Conservation (phyloP, 352 stramenopile species). For the Globisporangium mamillatum region DNA sequence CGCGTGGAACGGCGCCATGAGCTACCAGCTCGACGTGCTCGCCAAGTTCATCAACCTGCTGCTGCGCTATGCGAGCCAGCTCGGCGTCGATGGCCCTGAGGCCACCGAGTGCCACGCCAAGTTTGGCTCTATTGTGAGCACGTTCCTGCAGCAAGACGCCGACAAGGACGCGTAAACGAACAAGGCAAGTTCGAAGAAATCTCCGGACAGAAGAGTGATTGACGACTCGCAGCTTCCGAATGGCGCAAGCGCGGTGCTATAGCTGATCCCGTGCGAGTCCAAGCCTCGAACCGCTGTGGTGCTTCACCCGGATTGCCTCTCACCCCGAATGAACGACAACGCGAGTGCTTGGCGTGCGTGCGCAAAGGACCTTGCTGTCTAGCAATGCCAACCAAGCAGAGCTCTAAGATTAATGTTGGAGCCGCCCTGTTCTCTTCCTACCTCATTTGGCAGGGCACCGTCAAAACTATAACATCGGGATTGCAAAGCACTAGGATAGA, state of each 20-base stretch:
- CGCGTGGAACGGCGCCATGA: conserved; percentile 17
- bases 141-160: neutral
- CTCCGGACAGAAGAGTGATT: neutral
- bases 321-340: too few relatives aligned
- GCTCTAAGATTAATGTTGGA: neutral
- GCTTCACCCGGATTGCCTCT: neutral
- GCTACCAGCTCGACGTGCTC: conserved; percentile 16
- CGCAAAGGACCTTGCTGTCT: neutral
- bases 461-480: too few relatives aligned
- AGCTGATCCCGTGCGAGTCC: neutral
- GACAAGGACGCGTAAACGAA: conserved; percentile 2
- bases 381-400: neutral
- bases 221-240: neutral
- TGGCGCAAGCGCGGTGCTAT: too few relatives aligned
- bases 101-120: neutral
- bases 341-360: too few relatives aligned
- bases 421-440: too few relatives aligned
- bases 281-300: neutral
- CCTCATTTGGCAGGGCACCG: too few relatives aligned
- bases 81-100: neutral
- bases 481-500: too few relatives aligned
- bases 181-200: neutral
- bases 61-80: conserved; percentile 12
- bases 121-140: conserved; percentile 5
- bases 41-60: conserved; percentile 15